Evolutionary conservation across 2,329 filamentous ascomycete genomes (phyloP).

Genomic region (Ophioceras dolichostomum): DNA sequence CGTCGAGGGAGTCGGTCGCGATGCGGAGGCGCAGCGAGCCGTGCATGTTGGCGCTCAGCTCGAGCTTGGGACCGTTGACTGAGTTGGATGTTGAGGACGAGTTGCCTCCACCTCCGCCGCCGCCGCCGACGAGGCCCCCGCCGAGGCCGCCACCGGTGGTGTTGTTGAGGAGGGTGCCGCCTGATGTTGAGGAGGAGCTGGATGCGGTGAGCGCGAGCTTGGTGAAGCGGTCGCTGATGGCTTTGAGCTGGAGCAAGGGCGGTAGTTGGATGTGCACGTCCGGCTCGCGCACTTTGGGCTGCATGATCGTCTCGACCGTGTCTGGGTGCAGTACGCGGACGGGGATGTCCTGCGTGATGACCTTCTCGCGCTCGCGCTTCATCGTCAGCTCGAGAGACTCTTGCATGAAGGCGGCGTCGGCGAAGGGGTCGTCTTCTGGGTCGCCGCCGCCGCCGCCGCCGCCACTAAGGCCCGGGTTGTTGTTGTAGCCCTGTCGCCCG

Average conservation of each 20-base stretch:
- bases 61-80: slow-evolving; percentile 51
- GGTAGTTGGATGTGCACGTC: slow-evolving; percentile 92
- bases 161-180: slow-evolving; percentile 15
- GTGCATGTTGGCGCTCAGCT: slow-evolving; percentile 90
- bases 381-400: slow-evolving; percentile 40
- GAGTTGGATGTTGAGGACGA: slow-evolving; percentile 8
- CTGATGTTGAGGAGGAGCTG: slow-evolving; percentile 13
- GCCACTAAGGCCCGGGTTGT: slow-evolving; percentile 6
- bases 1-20: slow-evolving; percentile 70
- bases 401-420: slow-evolving; percentile 30
- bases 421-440: slow-evolving; percentile 23
- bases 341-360: slow-evolving; percentile 94
- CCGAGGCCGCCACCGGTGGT: slow-evolving; percentile 5
- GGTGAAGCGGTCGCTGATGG: slow-evolving; percentile 90
- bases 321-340: slow-evolving; percentile 76
- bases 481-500: slow-evolving; percentile 18
- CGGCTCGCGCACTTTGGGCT: slow-evolving; percentile 79
- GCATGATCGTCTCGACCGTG: slow-evolving; percentile 83
- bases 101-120: not conserved
- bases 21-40: slow-evolving; percentile 72
- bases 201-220: slow-evolving; percentile 55
- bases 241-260: slow-evolving; percentile 76
- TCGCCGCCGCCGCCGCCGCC: slow-evolving; percentile 17
- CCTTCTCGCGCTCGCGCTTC: slow-evolving; percentile 67
- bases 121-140: slow-evolving; percentile 12